Percentiles rank a stretch among this genome's conserved stretches.
These are phyloP conservation scores for Halenospora varia DNA, from an alignment of 495 filamentous ascomycete genomes.

Conservation along the genomic window DNA sequence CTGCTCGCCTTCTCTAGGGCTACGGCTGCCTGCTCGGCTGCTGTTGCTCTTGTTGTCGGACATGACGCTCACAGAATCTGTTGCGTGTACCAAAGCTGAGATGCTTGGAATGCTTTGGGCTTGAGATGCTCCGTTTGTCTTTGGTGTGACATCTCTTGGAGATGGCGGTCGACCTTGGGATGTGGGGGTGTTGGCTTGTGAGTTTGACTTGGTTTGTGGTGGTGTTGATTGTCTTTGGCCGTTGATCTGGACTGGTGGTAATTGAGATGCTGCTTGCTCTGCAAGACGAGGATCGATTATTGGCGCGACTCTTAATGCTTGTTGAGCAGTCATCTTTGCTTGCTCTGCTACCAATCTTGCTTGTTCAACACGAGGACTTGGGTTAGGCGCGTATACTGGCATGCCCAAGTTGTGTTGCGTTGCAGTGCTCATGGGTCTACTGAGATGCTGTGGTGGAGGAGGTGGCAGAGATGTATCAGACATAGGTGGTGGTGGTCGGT, in stretches of 20 bases:
- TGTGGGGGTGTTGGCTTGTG: constrained; percentile 22
- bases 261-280: constrained; percentile 5
- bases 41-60: constrained; percentile 32
- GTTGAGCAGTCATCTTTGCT: constrained; percentile 22
- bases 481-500: constrained; percentile 22
- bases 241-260: constrained; percentile 16
- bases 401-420: constrained; percentile 19
- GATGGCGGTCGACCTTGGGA: constrained; percentile 13
- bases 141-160: constrained; percentile 10
- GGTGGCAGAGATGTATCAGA: constrained; percentile 25
- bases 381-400: constrained; percentile 25
- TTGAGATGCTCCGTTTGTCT: constrained; percentile 9
- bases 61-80: constrained; percentile 26
- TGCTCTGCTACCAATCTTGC: constrained; percentile 26
- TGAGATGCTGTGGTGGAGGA: constrained; percentile 20
- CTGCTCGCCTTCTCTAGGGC: constrained; percentile 26
- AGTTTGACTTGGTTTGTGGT: constrained; percentile 6
- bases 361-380: constrained; percentile 27
- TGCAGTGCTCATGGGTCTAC: constrained; percentile 18
- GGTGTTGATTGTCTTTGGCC: constrained; percentile 10
- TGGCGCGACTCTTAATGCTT: constrained; percentile 10
- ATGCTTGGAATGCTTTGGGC: constrained; percentile 34
- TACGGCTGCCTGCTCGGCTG: constrained; percentile 30
- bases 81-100: constrained; percentile 29
- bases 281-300: constrained; percentile 21